Base-by-base conservation (phyloP, 2,329 filamentous ascomycete genomes). In the Trichophyton rubrum region DNA sequence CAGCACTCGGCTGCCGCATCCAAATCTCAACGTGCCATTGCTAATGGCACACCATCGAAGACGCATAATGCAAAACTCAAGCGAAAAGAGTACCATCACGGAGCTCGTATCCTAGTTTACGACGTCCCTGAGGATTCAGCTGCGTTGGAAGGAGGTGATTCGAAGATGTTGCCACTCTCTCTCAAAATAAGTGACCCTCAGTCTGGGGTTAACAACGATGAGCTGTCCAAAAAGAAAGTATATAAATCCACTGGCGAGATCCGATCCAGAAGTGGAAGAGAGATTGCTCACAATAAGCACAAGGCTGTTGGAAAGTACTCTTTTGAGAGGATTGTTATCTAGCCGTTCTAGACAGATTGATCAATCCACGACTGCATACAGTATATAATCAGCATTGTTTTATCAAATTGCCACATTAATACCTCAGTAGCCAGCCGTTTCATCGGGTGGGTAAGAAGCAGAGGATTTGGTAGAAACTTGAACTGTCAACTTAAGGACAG, bases 291-390 rank as follows among this genome's bases (percentile, higher is more conserved):
- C 73, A 75, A 95, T 71, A 83, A 87, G 69, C 89, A 87, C 70
- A 87, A 88, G 75, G 86, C 85, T 70, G 86, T 91, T 63, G 88
- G 87, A 60, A 84, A 86, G 66, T 96, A 96, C 75, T 89, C 88
- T 55, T 80, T 92, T 65, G 90, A 96, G 76, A 83, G 84, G 73
- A 85, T 95, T 67, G 73, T 81, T 59, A 77, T 90, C 67, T 89
- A 79, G 58, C 13, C 3, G 17, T 41, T 22, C 22, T 30, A 24
- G n/a, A 53, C 49, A 47, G 17, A 13, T 47, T 15, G 33, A 3
- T 20, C 41, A 15, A 45, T n/a, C 15, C 17, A 43, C n/a, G 7
- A 43, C 40, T 43, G 8, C 40, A 43, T 7, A 43, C 5, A 43
- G n/a, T 43, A 43, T 2, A 43, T 17, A 43, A 43, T 43, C 40